Evolutionary conservation across 768 basidiomycete species (phyloP).

Genomic region (Hortiboletus campestris): DNA sequence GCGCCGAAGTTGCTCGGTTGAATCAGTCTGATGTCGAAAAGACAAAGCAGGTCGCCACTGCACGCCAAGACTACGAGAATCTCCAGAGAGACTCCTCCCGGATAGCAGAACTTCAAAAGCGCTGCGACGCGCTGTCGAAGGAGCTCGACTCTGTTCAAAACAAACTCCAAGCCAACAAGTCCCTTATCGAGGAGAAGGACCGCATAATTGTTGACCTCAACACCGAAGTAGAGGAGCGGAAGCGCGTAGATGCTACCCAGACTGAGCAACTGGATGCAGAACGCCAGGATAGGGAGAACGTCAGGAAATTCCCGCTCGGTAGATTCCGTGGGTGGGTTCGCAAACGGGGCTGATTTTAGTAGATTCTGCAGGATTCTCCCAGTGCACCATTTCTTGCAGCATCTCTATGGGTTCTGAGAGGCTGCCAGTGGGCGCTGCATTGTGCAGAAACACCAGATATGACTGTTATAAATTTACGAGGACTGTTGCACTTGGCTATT

Average conservation of each 20-base stretch:
- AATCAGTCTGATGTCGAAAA: not conserved
- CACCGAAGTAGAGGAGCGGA: not conserved
- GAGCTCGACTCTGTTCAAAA: not conserved
- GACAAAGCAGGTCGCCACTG: not conserved
- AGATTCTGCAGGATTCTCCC: too few species aligned
- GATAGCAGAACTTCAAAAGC: not conserved
- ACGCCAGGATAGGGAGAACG: too few species aligned
- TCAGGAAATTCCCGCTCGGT: too few species aligned
- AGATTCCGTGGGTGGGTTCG: too few species aligned
- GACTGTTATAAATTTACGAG: too few species aligned
- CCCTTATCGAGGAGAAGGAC: not conserved
- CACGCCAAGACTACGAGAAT: not conserved
- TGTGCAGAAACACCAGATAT: too few species aligned
- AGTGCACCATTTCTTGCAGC: too few species aligned
- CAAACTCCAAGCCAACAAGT: not conserved
- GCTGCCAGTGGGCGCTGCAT: too few species aligned
- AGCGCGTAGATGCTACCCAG: not conserved
- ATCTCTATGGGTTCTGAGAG: too few species aligned
- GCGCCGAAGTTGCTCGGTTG: not conserved
- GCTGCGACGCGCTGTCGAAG: not conserved
- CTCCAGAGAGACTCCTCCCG: not conserved
- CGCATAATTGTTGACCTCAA: not conserved
- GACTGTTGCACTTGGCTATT: too few species aligned
- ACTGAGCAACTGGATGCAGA: not conserved
- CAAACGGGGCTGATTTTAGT: too few species aligned